These are phyloP conservation scores for Cyberlindnera suaveolens DNA, from an alignment of 805 yeast genomes.

Conservation along the genomic window DNA sequence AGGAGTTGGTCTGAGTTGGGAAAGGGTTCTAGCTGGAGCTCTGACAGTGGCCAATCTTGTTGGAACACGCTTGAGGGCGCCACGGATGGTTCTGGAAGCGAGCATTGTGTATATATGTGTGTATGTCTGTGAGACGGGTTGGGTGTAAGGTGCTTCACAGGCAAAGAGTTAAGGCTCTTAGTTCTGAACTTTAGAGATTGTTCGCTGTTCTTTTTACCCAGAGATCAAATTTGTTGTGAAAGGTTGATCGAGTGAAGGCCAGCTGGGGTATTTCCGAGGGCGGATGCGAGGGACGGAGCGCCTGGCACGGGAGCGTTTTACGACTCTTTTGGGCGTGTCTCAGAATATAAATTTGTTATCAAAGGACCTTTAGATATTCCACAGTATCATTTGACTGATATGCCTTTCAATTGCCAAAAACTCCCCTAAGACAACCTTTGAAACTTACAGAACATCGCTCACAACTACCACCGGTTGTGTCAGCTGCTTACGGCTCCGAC, in stretches of 20 bases:
- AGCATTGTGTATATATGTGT: constrained; percentile 7
- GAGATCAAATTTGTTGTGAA: no score
- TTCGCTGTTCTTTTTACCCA: no score
- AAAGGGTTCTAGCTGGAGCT: constrained; percentile 7
- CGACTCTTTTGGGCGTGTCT: not conserved
- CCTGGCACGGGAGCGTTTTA: not conserved
- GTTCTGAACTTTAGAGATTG: no score
- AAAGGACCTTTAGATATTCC: no score
- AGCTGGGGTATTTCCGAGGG: no score
- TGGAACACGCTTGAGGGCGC: constrained; percentile 1
- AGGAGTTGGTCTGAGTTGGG: constrained; percentile 1
- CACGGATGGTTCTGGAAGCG: constrained; percentile 13
- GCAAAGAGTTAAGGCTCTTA: not conserved
- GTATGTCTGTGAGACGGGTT: not conserved
- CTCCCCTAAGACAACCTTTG: no score
- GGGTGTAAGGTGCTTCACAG: not conserved
- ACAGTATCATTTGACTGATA: no score
- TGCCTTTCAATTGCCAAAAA: no score
- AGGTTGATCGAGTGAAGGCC: no score
- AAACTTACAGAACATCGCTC: not conserved
- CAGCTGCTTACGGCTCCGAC: constrained; percentile 1
- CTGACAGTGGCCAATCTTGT: constrained; percentile 1
- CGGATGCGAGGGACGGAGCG: no score
- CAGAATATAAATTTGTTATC: no score
- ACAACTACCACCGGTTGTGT: not conserved